Evolutionary conservation across 2,329 filamentous ascomycete genomes (phyloP).

Genomic region (Pseudogymnoascus sp.): DNA sequence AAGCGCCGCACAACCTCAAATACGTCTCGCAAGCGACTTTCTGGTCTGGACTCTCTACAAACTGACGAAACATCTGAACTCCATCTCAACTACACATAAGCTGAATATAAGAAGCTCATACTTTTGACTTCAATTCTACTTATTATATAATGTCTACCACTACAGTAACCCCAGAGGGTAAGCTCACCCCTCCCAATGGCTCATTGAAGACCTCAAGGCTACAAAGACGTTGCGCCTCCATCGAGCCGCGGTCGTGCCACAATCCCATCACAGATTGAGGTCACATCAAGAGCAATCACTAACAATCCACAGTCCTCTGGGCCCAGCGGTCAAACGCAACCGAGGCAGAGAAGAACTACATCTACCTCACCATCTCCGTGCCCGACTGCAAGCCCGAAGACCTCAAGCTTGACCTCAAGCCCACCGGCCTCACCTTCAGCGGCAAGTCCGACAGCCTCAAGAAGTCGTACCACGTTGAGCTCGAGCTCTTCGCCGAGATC

Average conservation of each 20-base stretch:
- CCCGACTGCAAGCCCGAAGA: conserved; percentile 70
- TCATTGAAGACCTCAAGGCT: conserved; percentile 1
- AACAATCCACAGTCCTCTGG: conserved; percentile 67
- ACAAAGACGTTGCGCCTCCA: background rate
- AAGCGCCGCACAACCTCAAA: conserved; percentile 8
- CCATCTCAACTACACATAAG: conserved; percentile 8
- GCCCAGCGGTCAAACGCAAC: conserved; percentile 83
- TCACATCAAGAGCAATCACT: background rate
- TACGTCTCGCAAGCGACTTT: conserved; percentile 9
- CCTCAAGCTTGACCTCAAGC: conserved; percentile 75
- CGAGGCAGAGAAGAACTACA: conserved; percentile 81
- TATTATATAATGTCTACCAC: conserved; percentile 10
- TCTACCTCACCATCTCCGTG: conserved; percentile 87
- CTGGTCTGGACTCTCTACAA: conserved; percentile 8
- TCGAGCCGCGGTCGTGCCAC: background rate
- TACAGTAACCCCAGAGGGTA: conserved; percentile 12
- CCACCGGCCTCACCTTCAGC: conserved; percentile 69
- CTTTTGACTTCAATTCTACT: background rate
- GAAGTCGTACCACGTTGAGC: conserved; percentile 73
- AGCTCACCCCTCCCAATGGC: background rate
- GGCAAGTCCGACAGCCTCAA: conserved; percentile 79
- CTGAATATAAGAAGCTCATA: conserved; percentile 6
- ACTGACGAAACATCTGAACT: conserved; percentile 4
- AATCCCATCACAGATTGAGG: background rate
- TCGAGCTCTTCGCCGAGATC: conserved; percentile 88